Evolutionary conservation across 164 flowering plant genomes (phyloP).

Genomic region (Aristolochia fimbriata): DNA sequence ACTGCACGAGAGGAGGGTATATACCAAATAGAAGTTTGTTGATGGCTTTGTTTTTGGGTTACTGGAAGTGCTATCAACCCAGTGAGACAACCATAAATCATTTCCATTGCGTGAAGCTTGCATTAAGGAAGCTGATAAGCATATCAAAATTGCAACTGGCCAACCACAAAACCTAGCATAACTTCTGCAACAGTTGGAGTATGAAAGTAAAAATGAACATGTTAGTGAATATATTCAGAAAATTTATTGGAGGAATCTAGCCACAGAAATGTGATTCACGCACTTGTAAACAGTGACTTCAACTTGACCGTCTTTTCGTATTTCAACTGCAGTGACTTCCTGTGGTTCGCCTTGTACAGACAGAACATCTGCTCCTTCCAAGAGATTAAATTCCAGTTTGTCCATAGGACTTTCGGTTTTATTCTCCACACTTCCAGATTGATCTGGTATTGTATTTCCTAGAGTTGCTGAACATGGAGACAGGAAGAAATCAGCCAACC

Average conservation of each 20-base stretch:
- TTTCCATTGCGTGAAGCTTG: constrained; percentile 98
- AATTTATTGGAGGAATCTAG: not conserved
- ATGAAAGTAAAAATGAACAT: not conserved
- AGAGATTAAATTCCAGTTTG: constrained; percentile 8
- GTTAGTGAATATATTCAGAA: not conserved
- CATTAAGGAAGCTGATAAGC: constrained; percentile 80
- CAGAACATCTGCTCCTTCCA: constrained; percentile 16
- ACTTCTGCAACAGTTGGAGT: constrained; percentile 33
- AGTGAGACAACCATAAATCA: constrained; percentile 91
- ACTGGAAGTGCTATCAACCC: constrained; percentile 72
- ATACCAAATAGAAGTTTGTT: constrained; percentile 74
- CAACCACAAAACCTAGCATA: constrained; percentile 82
- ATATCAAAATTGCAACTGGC: constrained; percentile 40
- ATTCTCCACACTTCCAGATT: constrained; percentile 17
- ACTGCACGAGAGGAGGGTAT: not conserved
- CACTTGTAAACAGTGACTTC: constrained; percentile 67
- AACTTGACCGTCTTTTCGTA: constrained; percentile 75
- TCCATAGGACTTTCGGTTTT: constrained; percentile 9
- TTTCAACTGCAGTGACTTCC: constrained; percentile 44
- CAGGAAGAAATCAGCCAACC: constrained; percentile 34
- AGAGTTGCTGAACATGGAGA: constrained; percentile 34
- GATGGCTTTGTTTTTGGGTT: constrained; percentile 26
- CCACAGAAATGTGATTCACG: constrained; percentile 13
- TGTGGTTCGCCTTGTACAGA: constrained; percentile 24
- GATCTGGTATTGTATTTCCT: constrained; percentile 17